These are phyloP conservation scores for Coemansia sp. DNA, from an alignment of 192 early-diverging fungal genomes.

Conservation along the genomic window DNA sequence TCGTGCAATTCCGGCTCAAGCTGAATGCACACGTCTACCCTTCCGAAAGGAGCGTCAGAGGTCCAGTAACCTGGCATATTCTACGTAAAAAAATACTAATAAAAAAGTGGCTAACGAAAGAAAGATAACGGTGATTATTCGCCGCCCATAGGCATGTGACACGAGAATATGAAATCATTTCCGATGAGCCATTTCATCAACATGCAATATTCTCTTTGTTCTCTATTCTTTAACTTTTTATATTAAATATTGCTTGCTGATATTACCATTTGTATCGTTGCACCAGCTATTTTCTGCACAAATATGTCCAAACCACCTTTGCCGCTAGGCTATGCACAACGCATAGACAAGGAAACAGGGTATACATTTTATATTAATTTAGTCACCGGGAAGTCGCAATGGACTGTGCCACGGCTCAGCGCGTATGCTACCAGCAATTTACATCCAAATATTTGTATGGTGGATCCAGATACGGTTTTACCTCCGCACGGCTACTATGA, in stretches of 20 bases:
- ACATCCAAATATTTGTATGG: not conserved
- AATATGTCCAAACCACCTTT: too few species aligned
- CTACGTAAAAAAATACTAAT: not conserved
- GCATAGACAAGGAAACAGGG: conserved; percentile 5
- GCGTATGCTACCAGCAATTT: conserved; percentile 6
- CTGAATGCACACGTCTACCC: conserved; percentile 31
- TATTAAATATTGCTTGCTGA: too few species aligned
- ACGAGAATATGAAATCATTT: not conserved
- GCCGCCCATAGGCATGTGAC: not conserved
- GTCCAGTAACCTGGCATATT: conserved; percentile 49
- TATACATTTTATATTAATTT: conserved; percentile 12
- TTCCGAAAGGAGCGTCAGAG: conserved; percentile 39
- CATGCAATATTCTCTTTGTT: too few species aligned
- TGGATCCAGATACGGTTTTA: conserved; percentile 2
- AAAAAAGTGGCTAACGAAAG: not conserved
- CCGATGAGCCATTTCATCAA: too few species aligned
- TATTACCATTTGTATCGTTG: too few species aligned
- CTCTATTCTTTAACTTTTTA: too few species aligned
- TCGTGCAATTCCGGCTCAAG: not conserved
- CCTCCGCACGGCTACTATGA: conserved; percentile 12
- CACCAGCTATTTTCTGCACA: too few species aligned
- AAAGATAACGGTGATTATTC: not conserved
- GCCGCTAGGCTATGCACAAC: conserved; percentile 10
- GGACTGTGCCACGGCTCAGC: conserved; percentile 7
- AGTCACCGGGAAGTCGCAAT: conserved; percentile 9